Percentiles rank a stretch among this genome's conserved stretches.
These are phyloP conservation scores for Barnettozyma californica DNA, from an alignment of 805 yeast species.

Conservation along the genomic window DNA sequence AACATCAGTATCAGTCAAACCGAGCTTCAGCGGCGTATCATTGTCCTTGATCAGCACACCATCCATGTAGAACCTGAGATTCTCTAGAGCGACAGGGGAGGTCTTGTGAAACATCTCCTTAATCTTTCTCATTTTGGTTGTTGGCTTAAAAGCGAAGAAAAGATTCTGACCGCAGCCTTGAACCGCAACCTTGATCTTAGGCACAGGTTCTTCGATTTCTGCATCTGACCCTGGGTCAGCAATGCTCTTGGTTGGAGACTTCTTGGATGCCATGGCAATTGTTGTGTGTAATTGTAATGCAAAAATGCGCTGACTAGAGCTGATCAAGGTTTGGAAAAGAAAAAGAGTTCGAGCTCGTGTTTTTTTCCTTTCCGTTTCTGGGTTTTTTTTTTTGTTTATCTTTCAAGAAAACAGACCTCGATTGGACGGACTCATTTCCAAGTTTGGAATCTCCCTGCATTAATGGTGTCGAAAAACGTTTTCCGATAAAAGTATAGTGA, in stretches of 20 bases:
- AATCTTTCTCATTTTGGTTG: conserved; percentile 13
- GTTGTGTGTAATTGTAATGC: not conserved
- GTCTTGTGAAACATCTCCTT: conserved; percentile 13
- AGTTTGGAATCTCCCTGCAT: not conserved
- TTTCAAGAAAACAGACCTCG: not conserved
- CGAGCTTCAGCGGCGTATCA: conserved; percentile 9
- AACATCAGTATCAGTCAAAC: conserved; percentile 11
- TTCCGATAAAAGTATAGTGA: no score
- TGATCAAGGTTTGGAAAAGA: not conserved
- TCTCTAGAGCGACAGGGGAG: conserved; percentile 1
- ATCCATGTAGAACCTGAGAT: conserved; percentile 10
- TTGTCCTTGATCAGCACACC: conserved; percentile 1
- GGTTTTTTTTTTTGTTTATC: not conserved
- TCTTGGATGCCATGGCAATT: not conserved
- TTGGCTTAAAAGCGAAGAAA: conserved; percentile 13
- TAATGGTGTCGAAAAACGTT: no score
- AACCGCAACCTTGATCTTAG: conserved; percentile 15
- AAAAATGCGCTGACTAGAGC: not conserved
- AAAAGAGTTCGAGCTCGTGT: not conserved
- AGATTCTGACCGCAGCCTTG: conserved; percentile 13
- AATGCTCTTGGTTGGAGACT: not conserved
- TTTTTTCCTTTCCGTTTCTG: not conserved
- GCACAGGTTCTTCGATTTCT: not conserved
- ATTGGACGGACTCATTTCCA: not conserved
- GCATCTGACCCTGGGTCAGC: not conserved